Percentiles rank a stretch among this genome's conserved stretches.
These are phyloP conservation scores for Picochlorum sp. DNA, from an alignment of 139 green algal genomes.

Conservation along the genomic window DNA sequence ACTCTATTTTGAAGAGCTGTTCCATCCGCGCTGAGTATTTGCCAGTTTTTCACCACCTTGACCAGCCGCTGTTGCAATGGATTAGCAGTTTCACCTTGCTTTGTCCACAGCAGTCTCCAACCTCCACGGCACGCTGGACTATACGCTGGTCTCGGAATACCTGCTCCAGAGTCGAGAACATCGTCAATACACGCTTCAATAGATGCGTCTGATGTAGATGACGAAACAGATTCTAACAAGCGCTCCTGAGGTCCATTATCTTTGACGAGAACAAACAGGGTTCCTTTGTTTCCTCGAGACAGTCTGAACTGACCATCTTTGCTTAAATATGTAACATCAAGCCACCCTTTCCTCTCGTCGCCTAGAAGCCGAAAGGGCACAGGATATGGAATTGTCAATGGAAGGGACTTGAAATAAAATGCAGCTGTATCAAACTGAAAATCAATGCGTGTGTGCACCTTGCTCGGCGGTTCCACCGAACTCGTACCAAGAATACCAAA, in stretches of 20 bases:
- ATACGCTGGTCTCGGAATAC: constrained; percentile 25
- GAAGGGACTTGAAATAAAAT: constrained; percentile 77
- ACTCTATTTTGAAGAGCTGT: constrained; percentile 54
- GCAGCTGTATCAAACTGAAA: constrained; percentile 79
- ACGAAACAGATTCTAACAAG: constrained; percentile 34
- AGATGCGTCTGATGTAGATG: no score
- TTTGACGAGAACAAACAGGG: constrained; percentile 50
- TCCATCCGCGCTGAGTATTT: constrained; percentile 48
- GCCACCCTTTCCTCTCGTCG: constrained; percentile 89
- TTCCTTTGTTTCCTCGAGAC: constrained; percentile 76
- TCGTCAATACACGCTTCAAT: constrained; percentile 22
- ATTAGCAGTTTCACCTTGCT: constrained; percentile 51
- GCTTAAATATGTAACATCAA: constrained; percentile 78
- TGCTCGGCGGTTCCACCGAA: constrained; percentile 36
- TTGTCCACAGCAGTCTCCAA: constrained; percentile 63
- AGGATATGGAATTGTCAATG: constrained; percentile 88
- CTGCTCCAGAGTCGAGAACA: constrained; percentile 15
- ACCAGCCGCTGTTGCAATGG: constrained; percentile 51
- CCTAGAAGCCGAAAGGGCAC: constrained; percentile 91
- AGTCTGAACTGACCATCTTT: constrained; percentile 55
- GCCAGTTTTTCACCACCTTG: constrained; percentile 34
- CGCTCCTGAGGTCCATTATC: constrained; percentile 40
- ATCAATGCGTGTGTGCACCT: constrained; percentile 61
- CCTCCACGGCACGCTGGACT: constrained; percentile 33
- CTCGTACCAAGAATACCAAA: constrained; percentile 81